These are phyloP conservation scores for Pleurotus salmoneostramineus DNA, from an alignment of 768 basidiomycete genomes.

Conservation along the genomic window DNA sequence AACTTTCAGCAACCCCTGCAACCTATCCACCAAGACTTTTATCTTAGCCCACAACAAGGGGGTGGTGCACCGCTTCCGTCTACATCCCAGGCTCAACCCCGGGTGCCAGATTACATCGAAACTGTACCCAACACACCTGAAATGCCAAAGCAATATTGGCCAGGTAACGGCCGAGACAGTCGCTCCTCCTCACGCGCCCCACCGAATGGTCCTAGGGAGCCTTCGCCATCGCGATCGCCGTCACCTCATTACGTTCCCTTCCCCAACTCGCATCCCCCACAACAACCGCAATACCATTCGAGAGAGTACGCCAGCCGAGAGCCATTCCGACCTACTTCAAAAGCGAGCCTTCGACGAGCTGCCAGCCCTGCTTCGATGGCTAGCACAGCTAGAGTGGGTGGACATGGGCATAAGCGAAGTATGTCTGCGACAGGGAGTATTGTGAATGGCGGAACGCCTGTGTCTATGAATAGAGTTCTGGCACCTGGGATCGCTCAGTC, in stretches of 20 bases:
- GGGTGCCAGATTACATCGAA: not conserved
- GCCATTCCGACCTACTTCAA: not conserved
- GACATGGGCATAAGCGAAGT: not conserved
- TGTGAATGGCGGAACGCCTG: not conserved
- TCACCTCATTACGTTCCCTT: not conserved
- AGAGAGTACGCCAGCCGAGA: not conserved
- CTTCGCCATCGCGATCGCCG: not conserved
- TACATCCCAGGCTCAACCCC: not conserved
- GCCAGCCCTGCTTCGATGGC: not conserved
- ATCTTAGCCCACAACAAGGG: not conserved
- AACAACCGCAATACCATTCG: not conserved
- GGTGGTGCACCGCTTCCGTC: not conserved
- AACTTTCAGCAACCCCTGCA: constrained; percentile 4
- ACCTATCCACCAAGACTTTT: not conserved
- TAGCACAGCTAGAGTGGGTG: not conserved
- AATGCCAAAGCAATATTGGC: constrained; percentile 2
- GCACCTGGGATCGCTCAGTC: not conserved
- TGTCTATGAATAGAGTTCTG: constrained; percentile 1
- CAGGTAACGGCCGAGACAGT: not conserved
- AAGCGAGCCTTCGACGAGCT: not conserved
- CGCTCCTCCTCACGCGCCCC: not conserved
- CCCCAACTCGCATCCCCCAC: not conserved
- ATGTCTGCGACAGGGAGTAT: not conserved
- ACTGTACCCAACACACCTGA: constrained; percentile 6
- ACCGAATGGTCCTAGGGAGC: not conserved